Evolutionary conservation across 2,329 filamentous ascomycete species (phyloP), one percentile per base, ranked within the genome.

Genomic region (Furcasterigmium sp.): DNA sequence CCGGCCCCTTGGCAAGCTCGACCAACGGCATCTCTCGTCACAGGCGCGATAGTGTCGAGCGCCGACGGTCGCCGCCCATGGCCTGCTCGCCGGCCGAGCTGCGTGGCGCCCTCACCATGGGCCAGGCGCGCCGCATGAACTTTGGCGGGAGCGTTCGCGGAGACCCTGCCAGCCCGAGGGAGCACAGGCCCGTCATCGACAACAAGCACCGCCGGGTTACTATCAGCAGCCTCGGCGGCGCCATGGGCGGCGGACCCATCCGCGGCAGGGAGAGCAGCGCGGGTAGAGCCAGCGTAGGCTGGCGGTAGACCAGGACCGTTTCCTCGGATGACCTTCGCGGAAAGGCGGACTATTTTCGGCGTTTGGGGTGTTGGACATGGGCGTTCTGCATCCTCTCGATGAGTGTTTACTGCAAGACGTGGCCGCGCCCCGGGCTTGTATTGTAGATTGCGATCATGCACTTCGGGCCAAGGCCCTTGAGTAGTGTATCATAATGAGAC

Each of bases 91-190:
- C 76, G 2, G 61, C 66, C 3, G 68, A 73, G 18, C 53, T 53
- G 10, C 45, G 48, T 4, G 45, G n/a, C 15, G 57, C 61, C 4
- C 65, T 80, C 48, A 79, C 75, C 10, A 62, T 72, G 2, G 75
- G 75, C 3, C 76, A 81, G 53, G 77, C 76, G 18, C 61, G 77
- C 41, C 67, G 77, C 37, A 80, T 81, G 76, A 75, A 78, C 51
- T 58, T 80, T 45, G 67, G 70, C 19, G 67, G 66, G 13, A 69
- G 63, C 47, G 51, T 69, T 46, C 32, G 32, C 17, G 32, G 32
- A 18, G 32, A 35, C 32, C n/a, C 9, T 19, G 32, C 57, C 32
- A 35, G 32, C 32, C 32, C 32, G 17, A 35, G 9, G 32, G 32
- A 17, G 58, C 25, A 35, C 11, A 48, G 43, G 19, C 39, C 28